These are phyloP conservation scores for Acrasis kona DNA, from an alignment of 78 protist genomes.

Conservation along the genomic window DNA sequence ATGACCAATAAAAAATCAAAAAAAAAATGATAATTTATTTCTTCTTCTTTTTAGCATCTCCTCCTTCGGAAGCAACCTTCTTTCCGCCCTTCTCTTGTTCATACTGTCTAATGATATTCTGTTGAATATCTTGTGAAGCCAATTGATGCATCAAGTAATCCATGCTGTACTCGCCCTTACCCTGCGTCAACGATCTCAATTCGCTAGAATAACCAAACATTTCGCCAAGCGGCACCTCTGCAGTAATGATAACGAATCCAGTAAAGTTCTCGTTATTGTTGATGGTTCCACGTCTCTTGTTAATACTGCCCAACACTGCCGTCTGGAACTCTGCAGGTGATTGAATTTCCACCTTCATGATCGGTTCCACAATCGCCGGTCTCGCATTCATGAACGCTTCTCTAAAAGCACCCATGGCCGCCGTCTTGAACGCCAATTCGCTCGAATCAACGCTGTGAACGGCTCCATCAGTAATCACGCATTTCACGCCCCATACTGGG, in stretches of 20 bases:
- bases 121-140: background rate
- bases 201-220: slow-evolving; percentile 94
- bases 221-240: slow-evolving; percentile 71
- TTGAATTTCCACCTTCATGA: slow-evolving; percentile 75
- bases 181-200: slow-evolving; percentile 78
- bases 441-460: slow-evolving; percentile 81
- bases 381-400: slow-evolving; percentile 36
- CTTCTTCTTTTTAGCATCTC: too few relatives aligned
- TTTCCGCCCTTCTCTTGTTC: background rate
- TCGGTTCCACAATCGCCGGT: slow-evolving; percentile 78
- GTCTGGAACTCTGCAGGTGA: slow-evolving; percentile 80
- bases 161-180: slow-evolving; percentile 72
- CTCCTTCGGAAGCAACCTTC: too few relatives aligned
- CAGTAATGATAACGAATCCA: slow-evolving; percentile 34
- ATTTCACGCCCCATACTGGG: slow-evolving; percentile 70
- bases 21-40: too few relatives aligned
- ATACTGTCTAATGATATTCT: background rate
- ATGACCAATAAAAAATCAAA: too few relatives aligned
- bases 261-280: slow-evolving; percentile 12
- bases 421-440: slow-evolving; percentile 83
- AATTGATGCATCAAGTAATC: slow-evolving; percentile 30
- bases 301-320: slow-evolving; percentile 45
- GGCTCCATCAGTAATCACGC: slow-evolving; percentile 28
- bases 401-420: slow-evolving; percentile 53
- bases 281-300: slow-evolving; percentile 59